phyloP scores from a whole-genome alignment of 495 filamentous ascomycete genomes.

The Usnea hakonensis region DNA sequence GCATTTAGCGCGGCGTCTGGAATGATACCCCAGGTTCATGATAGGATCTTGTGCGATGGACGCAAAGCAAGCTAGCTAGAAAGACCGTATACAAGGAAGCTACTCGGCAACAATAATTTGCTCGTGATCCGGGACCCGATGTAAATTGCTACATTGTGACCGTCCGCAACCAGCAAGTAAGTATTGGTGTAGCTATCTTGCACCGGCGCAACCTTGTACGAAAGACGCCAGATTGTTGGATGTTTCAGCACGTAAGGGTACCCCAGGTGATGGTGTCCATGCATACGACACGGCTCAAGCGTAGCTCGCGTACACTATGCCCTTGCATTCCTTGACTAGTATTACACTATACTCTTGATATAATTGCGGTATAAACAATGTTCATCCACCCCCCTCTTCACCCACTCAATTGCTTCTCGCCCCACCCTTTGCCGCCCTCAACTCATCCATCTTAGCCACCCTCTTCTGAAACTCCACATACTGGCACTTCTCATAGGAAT shows the following conservation, averaged over 20 bases:
- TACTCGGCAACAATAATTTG: neutral
- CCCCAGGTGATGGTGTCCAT: neutral
- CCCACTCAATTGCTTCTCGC: slow-evolving; percentile 72
- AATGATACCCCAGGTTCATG: slow-evolving; percentile 21
- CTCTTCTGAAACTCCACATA: slow-evolving; percentile 98
- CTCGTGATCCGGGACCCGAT: neutral
- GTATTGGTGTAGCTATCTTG: neutral
- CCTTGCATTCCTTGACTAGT: neutral
- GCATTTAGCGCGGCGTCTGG: slow-evolving; percentile 21
- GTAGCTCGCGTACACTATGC: neutral
- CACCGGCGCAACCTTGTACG: neutral
- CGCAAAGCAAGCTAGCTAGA: neutral
- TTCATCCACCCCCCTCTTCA: neutral
- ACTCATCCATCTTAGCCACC: slow-evolving; percentile 96
- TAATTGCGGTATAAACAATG: neutral
- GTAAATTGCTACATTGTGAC: neutral
- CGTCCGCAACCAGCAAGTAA: neutral
- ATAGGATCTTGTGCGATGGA: neutral
- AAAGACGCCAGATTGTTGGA: neutral
- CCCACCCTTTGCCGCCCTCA: slow-evolving; percentile 77
- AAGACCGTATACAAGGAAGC: neutral
- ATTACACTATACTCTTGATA: neutral
- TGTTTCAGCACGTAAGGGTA: neutral
- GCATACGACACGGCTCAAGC: neutral
- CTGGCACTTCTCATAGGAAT: slow-evolving; percentile 98